phyloP scores from a whole-genome alignment of 805 yeast species.

The Saccharomyces mikatae region DNA sequence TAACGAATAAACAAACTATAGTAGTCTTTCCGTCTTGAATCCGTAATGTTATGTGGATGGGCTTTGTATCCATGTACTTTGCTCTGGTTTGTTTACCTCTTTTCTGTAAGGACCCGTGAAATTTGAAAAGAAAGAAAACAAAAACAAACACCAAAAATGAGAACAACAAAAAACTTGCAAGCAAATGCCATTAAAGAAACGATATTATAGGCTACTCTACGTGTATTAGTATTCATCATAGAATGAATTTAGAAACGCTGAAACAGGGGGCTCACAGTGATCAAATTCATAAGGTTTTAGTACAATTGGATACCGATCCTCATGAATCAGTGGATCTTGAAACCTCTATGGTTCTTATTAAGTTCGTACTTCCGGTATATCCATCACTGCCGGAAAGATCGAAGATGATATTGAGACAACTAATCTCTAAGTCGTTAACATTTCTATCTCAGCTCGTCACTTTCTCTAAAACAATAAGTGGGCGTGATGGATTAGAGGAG shows the following conservation, averaged over 20 bases:
- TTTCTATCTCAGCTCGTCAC: conserved; percentile 19
- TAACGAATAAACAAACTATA: not conserved
- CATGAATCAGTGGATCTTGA: not conserved
- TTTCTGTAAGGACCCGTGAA: not conserved
- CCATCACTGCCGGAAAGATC: conserved; percentile 15
- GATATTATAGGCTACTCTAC: not conserved
- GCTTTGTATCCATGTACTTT: not conserved
- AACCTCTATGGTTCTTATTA: conserved; percentile 2
- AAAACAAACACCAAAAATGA: not conserved
- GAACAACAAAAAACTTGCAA: not conserved
- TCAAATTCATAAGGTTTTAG: not conserved
- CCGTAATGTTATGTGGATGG: not conserved
- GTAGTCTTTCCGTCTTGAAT: not conserved
- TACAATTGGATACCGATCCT: not conserved
- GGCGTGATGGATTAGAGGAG: conserved; percentile 4
- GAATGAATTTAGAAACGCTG: not conserved
- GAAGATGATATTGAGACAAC: conserved; percentile 1
- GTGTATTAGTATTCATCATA: not conserved
- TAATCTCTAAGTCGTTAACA: conserved; percentile 8
- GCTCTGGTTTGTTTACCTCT: not conserved
- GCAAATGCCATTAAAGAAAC: not conserved
- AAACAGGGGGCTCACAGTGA: not conserved
- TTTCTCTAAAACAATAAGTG: not conserved
- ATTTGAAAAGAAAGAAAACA: not conserved
- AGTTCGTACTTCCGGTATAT: conserved; percentile 16